phyloP scores from a whole-genome alignment of 1,284 basidiomycete genomes.

The Sanghuangporus sanghuang region DNA sequence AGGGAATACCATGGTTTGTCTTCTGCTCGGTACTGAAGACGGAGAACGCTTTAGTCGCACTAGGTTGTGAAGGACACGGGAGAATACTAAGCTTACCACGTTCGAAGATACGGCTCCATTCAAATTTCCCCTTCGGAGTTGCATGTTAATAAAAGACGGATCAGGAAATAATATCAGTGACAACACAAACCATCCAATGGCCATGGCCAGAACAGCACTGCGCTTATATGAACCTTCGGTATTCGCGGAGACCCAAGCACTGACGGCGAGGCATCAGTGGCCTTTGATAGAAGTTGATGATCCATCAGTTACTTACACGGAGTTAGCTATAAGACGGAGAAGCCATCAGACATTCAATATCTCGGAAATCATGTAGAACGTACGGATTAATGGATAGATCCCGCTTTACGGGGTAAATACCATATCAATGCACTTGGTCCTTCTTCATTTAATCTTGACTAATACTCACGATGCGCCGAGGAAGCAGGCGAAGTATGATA shows the following conservation, averaged over 20 bases:
- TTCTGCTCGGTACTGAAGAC: conserved; percentile 51
- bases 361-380: conserved; percentile 20
- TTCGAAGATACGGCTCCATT: conserved; percentile 71
- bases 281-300: conserved; percentile 2
- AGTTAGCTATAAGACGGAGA: conserved; percentile 33
- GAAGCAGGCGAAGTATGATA: conserved; percentile 42
- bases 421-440: neutral
- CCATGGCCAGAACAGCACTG: conserved; percentile 35
- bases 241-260: conserved; percentile 48
- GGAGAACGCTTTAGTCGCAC: neutral
- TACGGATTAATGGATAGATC: conserved; percentile 45
- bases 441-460: neutral
- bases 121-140: conserved; percentile 47
- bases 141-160: neutral
- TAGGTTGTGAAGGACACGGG: neutral
- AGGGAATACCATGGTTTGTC: conserved; percentile 69
- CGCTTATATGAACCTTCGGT: conserved; percentile 42
- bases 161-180: neutral
- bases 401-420: conserved; percentile 26
- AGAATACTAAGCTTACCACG: conserved; percentile 39
- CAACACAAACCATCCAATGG: conserved; percentile 29
- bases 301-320: conserved; percentile 33
- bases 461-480: conserved; percentile 41
- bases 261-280: conserved; percentile 14
- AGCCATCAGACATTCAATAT: neutral